A percentile compares a stretch with the other conserved stretches of the same genome.
phyloP scores from a whole-genome alignment of 2,329 filamentous ascomycete genomes.

The Rosellinia necatrix region DNA sequence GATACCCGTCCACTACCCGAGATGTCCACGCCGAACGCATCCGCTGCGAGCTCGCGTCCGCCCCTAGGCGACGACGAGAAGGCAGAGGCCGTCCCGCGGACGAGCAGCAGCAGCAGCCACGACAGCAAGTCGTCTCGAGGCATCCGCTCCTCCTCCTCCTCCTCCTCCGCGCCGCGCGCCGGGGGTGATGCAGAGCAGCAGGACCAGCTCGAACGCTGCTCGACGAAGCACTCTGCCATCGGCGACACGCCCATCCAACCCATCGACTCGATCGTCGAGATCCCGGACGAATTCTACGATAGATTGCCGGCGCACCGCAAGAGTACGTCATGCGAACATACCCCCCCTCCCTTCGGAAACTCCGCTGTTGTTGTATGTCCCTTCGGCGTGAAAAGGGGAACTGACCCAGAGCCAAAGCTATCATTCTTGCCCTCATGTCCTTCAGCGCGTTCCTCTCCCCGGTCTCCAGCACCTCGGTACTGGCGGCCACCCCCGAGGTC shows the following conservation, averaged over 20 bases:
- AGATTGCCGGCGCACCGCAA: slow-evolving; percentile 67
- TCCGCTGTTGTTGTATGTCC: not conserved
- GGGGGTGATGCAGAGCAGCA: slow-evolving; percentile 14
- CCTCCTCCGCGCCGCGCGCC: too few species aligned
- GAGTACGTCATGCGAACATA: slow-evolving; percentile 27
- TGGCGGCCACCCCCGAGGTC: slow-evolving; percentile 76
- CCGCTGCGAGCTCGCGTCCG: slow-evolving; percentile 4
- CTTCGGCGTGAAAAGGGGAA: not conserved
- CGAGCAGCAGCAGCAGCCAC: slow-evolving; percentile 16
- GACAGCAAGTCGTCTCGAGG: slow-evolving; percentile 11
- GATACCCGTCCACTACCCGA: slow-evolving; percentile 2
- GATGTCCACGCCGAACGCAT: slow-evolving; percentile 26
- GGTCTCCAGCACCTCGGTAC: slow-evolving; percentile 72
- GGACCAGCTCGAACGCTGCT: slow-evolving; percentile 35
- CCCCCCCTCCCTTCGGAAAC: too few species aligned
- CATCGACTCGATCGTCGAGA: slow-evolving; percentile 41
- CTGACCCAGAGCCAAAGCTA: slow-evolving; percentile 32
- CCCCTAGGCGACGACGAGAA: slow-evolving; percentile 1
- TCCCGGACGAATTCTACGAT: slow-evolving; percentile 66
- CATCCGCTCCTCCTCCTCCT: slow-evolving; percentile 12
- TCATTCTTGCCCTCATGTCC: slow-evolving; percentile 71
- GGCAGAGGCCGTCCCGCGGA: not conserved
- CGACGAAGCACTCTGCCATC: slow-evolving; percentile 39
- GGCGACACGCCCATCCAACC: slow-evolving; percentile 39
- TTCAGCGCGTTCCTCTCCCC: slow-evolving; percentile 79